phyloP scores from a whole-genome alignment of 768 basidiomycete species.

The Lentinula guzmanii region DNA sequence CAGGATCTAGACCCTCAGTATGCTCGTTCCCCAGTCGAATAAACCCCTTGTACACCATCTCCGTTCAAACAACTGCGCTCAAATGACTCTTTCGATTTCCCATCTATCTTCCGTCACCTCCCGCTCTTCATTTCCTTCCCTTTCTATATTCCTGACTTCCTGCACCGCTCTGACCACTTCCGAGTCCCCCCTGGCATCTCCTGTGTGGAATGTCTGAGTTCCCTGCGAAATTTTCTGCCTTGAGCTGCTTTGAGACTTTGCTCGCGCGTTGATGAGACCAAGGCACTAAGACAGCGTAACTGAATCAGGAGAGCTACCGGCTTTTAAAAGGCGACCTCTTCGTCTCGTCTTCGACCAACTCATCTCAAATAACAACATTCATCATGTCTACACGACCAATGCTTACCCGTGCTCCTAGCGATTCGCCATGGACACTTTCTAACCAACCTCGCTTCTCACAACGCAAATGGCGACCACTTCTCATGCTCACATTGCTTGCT shows the following conservation, averaged over 20 bases:
- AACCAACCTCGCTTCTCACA: background rate
- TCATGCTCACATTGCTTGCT: background rate
- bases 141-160: too few relatives aligned
- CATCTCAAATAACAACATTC: background rate
- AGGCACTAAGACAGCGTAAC: background rate
- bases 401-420: background rate
- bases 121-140: too few relatives aligned
- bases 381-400: background rate
- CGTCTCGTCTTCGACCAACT: background rate
- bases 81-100: too few relatives aligned
- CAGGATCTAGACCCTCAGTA: too few relatives aligned
- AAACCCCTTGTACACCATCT: too few relatives aligned
- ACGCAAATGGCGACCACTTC: background rate
- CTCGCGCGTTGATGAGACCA: background rate
- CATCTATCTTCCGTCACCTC: too few relatives aligned
- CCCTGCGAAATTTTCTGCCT: background rate
- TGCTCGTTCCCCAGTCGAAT: too few relatives aligned
- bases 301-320: background rate
- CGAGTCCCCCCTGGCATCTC: too few relatives aligned
- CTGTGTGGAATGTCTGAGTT: background rate
- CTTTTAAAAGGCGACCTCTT: background rate
- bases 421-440: background rate
- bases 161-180: too few relatives aligned
- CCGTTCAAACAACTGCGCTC: too few relatives aligned
- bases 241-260: background rate